These are phyloP conservation scores for Hibiscus mutabilis DNA, from an alignment of 345 rosid species.

Conservation along the genomic window DNA sequence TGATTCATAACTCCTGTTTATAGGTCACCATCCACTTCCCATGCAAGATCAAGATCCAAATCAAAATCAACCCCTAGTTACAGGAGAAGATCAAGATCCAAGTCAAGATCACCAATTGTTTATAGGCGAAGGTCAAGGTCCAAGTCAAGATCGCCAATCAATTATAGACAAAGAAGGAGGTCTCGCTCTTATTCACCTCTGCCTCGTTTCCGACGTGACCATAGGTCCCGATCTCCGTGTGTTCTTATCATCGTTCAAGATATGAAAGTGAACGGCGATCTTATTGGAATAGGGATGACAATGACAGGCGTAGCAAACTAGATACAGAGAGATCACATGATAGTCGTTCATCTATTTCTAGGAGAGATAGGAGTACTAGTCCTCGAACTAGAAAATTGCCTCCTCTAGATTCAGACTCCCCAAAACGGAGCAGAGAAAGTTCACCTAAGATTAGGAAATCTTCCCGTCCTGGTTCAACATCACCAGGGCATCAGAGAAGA, in stretches of 20 bases:
- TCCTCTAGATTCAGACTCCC: conserved; percentile 47
- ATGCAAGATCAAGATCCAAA: conserved; percentile 59
- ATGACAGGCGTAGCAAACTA: conserved; percentile 43
- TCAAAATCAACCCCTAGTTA: conserved; percentile 47
- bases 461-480: conserved; percentile 47
- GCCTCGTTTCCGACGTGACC: conserved; percentile 44
- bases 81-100: conserved; percentile 53
- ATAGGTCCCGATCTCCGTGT: conserved; percentile 68
- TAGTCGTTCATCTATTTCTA: conserved; percentile 45
- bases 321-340: conserved; percentile 48
- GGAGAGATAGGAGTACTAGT: conserved; percentile 65
- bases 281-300: conserved; percentile 51
- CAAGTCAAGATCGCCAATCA: conserved; percentile 68
- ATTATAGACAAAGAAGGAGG: conserved; percentile 50
- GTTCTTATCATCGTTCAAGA: conserved; percentile 45
- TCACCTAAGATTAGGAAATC: conserved; percentile 45
- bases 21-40: conserved; percentile 73
- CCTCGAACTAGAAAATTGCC: conserved; percentile 52
- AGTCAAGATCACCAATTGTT: conserved; percentile 49
- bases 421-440: conserved; percentile 43
- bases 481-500: conserved; percentile 52
- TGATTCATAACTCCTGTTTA: neutral
- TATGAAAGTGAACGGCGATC: conserved; percentile 54
- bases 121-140: conserved; percentile 45
- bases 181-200: conserved; percentile 73